Percentiles rank a stretch among this genome's conserved stretches.
Evolutionary conservation across 345 rosid genomes (phyloP).

Genomic region (Aethionema arabicum): DNA sequence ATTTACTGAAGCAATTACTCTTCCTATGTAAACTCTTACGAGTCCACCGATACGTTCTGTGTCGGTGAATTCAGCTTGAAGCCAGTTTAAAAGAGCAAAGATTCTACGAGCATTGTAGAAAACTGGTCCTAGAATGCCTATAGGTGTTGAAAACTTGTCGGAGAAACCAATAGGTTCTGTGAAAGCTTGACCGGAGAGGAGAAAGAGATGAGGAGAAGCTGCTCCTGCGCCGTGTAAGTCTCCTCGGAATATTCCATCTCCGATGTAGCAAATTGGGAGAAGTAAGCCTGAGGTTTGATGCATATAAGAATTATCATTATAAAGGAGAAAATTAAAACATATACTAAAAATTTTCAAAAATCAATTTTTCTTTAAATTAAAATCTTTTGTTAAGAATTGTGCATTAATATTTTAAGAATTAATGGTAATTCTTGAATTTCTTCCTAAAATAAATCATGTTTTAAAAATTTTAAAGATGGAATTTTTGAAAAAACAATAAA

Average conservation of each 20-base stretch:
- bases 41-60: conserved; percentile 36
- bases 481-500: too few species aligned
- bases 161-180: conserved; percentile 83
- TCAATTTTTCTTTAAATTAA: too few species aligned
- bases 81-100: conserved; percentile 65
- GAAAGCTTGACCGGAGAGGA: conserved; percentile 70
- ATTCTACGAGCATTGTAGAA: conserved; percentile 70
- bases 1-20: conserved; percentile 64
- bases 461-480: too few species aligned
- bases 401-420: too few species aligned
- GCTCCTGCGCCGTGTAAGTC: conserved; percentile 65
- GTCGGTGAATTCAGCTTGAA: conserved; percentile 47
- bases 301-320: background rate
- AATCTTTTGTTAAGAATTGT: too few species aligned
- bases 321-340: too few species aligned
- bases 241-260: conserved; percentile 66
- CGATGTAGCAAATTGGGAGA: conserved; percentile 68
- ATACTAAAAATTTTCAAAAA: too few species aligned
- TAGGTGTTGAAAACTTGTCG: conserved; percentile 54
- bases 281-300: conserved; percentile 33
- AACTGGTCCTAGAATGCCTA: conserved; percentile 73
- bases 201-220: conserved; percentile 75
- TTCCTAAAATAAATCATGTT: too few species aligned
- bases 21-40: conserved; percentile 54
- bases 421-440: too few species aligned